Base-by-base conservation (phyloP, 2,329 filamentous ascomycete genomes). In the Lecanicillium sp. region DNA sequence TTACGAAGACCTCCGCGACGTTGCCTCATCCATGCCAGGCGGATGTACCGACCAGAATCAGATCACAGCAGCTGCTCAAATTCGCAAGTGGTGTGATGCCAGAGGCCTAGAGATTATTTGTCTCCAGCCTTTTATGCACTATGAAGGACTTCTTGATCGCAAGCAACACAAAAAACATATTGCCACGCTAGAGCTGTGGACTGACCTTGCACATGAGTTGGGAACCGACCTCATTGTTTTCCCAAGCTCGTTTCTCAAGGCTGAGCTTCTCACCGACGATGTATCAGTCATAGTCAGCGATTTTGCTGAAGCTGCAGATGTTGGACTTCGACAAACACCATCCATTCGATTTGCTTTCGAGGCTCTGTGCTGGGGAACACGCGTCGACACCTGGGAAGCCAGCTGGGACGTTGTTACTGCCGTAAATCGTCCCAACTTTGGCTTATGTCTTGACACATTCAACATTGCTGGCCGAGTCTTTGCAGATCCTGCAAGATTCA, bases 121-220 rank as follows among this genome's bases (percentile, higher is more conserved):
- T 44, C 68, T 89, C 1, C 84, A 87, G 52, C 85, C 85, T 0
- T 89, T 90, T 55, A 73, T 75, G 63, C 76, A 86, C 60, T 88
- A 83, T 59, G 85, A 89, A 48, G 85, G 85, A 2, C 68, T 88
- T 0, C 43, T 78, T 5, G 77, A 87, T 57, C 67, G 81, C 9
- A 49, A 58, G 13, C 65, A 73, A 42, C 80, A 84, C 50, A 58
- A 60, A 2, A 58, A 65, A 18, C 67, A 78, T 4, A 59, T 88
- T 20, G 64, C 73, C 14, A 73, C 86, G 48, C 68, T 90, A 16
- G 62, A 71, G 9, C 64, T 81, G 16, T 90, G 84, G 85, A 79
- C 89, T 47, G 54, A 71, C 29, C 63, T 92, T 9, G 78, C 75
- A 5, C 65, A 71, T 14, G 70, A 71, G 9, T 64, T 90, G 0